Evolutionary conservation across 192 early-diverging fungal genomes (phyloP).

Genomic region (Glomus cerebriforme): DNA sequence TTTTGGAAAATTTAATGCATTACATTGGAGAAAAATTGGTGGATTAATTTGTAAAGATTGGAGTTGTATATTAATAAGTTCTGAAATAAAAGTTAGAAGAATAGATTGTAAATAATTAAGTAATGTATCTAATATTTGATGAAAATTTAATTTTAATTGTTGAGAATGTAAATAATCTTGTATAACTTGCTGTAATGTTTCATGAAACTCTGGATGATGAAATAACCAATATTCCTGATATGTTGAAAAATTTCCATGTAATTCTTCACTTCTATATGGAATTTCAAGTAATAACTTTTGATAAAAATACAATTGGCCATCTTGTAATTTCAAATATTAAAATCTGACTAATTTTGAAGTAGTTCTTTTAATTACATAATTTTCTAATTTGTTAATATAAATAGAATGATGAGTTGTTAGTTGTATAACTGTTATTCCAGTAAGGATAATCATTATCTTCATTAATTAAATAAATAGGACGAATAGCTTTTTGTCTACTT

Average conservation of each 20-base stretch:
- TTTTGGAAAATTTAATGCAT: neutral
- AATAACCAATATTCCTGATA: neutral
- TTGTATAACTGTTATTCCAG: neutral
- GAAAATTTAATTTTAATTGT: neutral
- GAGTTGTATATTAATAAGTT: too few relatives aligned
- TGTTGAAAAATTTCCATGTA: too few relatives aligned
- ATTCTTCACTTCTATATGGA: too few relatives aligned
- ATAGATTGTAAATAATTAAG: too few relatives aligned
- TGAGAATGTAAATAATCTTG: neutral
- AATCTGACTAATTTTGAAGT: neutral
- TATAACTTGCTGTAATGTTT: neutral
- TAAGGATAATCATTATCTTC: too few relatives aligned
- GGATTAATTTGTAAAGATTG: too few relatives aligned
- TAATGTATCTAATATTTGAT: too few relatives aligned
- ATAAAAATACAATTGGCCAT: slow-evolving; percentile 18
- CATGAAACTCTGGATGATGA: neutral
- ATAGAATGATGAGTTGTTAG: neutral
- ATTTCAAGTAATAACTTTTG: neutral
- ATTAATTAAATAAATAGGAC: neutral
- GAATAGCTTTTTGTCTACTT: neutral
- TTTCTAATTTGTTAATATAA: neutral
- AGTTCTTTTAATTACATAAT: neutral
- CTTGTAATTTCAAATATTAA: neutral
- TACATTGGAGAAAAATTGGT: too few relatives aligned
- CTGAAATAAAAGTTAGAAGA: too few relatives aligned